Percentiles rank a stretch among this genome's conserved stretches.
phyloP scores from a whole-genome alignment of 495 filamentous ascomycete genomes.

The Neurospora intermedia region DNA sequence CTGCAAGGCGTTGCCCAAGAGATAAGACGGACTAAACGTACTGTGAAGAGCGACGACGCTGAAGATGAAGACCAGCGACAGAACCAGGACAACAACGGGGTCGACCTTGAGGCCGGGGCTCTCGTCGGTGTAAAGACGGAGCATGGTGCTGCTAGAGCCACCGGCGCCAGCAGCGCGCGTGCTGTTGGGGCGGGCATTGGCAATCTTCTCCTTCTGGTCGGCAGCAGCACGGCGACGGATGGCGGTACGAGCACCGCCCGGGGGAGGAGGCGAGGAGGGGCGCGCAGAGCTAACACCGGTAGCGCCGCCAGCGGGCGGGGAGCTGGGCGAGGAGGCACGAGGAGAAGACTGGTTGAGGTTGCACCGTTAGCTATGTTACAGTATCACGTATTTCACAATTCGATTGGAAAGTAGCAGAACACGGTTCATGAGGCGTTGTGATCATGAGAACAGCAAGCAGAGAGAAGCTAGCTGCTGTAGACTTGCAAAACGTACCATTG shows the following conservation, averaged over 20 bases:
- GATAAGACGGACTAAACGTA: slow-evolving; percentile 36
- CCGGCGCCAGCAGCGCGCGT: slow-evolving; percentile 90
- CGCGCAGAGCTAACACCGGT: slow-evolving; percentile 57
- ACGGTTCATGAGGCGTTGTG: background rate
- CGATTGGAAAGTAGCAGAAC: background rate
- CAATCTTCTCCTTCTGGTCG: slow-evolving; percentile 88
- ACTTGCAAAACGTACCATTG: slow-evolving; percentile 13
- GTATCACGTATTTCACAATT: background rate
- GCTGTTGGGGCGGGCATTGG: slow-evolving; percentile 80
- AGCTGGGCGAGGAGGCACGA: slow-evolving; percentile 56
- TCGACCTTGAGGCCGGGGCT: slow-evolving; percentile 93
- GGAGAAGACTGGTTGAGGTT: slow-evolving; percentile 55
- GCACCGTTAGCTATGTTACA: background rate
- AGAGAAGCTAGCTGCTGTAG: background rate
- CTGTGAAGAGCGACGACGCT: slow-evolving; percentile 94
- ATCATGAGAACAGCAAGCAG: background rate
- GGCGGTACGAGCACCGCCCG: slow-evolving; percentile 90
- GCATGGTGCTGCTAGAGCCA: slow-evolving; percentile 94
- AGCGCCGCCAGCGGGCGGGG: slow-evolving; percentile 30
- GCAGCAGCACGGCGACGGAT: slow-evolving; percentile 89
- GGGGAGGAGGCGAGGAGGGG: slow-evolving; percentile 74
- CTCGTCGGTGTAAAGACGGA: slow-evolving; percentile 99
- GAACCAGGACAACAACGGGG: slow-evolving; percentile 88
- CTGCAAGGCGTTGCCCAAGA: background rate
- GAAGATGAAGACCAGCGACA: slow-evolving; percentile 95